Conservation (phyloP, 2,329 filamentous ascomycete genomes). For the Chaetomium sp. region DNA sequence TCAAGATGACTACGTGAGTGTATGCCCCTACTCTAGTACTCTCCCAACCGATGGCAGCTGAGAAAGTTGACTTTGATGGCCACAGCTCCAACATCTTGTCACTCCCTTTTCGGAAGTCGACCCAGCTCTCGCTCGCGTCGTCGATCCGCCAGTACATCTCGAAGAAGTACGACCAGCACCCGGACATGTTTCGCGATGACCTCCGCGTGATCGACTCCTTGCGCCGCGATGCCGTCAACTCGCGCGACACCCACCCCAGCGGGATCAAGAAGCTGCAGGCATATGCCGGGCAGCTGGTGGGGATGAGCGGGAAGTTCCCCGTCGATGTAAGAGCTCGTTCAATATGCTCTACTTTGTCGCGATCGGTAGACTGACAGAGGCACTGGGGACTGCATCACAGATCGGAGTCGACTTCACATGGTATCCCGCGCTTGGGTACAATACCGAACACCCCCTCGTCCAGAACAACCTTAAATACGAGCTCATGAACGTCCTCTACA, state of each 20-base stretch:
- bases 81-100: constrained; percentile 63
- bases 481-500: constrained; percentile 89
- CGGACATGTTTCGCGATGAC: constrained; percentile 92
- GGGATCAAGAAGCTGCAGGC: constrained; percentile 85
- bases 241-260: constrained; percentile 83
- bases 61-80: not conserved
- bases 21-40: too few relatives aligned
- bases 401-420: constrained; percentile 94
- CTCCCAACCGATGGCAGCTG: not conserved
- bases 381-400: constrained; percentile 46
- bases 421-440: constrained; percentile 93
- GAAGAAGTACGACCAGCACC: constrained; percentile 97
- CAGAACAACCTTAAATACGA: constrained; percentile 76
- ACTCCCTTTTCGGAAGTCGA: constrained; percentile 85
- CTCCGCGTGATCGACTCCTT: constrained; percentile 80
- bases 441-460: constrained; percentile 70
- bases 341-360: not conserved
- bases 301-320: constrained; percentile 93
- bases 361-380: not conserved
- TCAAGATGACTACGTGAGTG: constrained; percentile 31
- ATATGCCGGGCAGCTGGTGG: constrained; percentile 90
- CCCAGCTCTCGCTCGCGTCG: constrained; percentile 73
- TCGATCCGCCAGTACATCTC: constrained; percentile 96
- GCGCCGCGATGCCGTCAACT: constrained; percentile 82
- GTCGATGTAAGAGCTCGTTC: constrained; percentile 68